Evolutionary conservation across 2,329 filamentous ascomycete genomes (phyloP), one percentile per base, ranked within the genome.

Genomic region (Neofusicoccum ribis): DNA sequence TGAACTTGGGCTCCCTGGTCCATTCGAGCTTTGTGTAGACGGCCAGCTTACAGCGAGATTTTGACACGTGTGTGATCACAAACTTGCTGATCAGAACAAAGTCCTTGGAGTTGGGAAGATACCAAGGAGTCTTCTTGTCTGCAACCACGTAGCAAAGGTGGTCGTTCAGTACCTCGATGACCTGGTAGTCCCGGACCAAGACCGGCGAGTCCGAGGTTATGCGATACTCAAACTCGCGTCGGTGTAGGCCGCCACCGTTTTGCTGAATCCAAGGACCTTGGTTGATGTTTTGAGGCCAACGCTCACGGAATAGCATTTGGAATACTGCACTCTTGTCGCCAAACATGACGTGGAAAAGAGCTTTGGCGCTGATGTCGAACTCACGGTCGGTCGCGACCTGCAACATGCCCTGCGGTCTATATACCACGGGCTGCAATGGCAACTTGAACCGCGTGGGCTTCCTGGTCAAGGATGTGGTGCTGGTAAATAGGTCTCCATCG

Each of bases 301-400:
- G 69, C 60, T 96, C 92, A 74, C 92, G 90, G 75, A 97, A 94
- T 36, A 98, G 83, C 72, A 94, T 88, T 71, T 95, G 92, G 79
- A 97, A 99, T 44, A 98, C 89, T 39, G 93, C 92, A 75, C 92
- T 96, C 79, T 94, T 96, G 77, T 99, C 95, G 43, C 95, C 95
- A 77, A 98, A 99, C 60, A 99, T 85, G 15, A 98, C 91, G 73
- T 98, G 94, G 77, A 98, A 99, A 65, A 97, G 88, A 0, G 92
- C 92, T 77, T 99, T 98, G 52, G 95, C 90, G 68, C 92, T 96
- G 67, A 98, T 89, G 69, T 96, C 91, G 75, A 96, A 97, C 69
- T 92, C 86, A 67, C 91, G 88, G 75, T 96, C 91, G 0, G 91
- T 87, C 7, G 89, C 89, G 69, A 90, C 85, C 68, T 86, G 84